A percentile compares a stretch with the other conserved stretches of the same genome.
Evolutionary conservation across 73 alveolate species (phyloP).

Genomic region (Durusdinium trenchii): DNA sequence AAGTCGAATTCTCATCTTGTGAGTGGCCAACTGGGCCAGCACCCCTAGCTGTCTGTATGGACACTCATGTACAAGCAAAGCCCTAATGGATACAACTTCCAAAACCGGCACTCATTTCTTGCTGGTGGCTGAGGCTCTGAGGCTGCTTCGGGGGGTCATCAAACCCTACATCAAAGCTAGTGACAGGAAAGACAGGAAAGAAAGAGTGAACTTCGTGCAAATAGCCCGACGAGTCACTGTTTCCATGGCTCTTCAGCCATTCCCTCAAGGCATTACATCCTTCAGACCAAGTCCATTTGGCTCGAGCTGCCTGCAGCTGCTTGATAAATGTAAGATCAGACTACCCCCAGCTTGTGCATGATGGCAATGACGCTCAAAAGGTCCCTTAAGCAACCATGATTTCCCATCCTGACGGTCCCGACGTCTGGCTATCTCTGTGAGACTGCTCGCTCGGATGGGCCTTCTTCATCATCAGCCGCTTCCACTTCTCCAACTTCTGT

Average conservation of each 20-base stretch:
- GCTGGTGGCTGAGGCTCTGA: not conserved
- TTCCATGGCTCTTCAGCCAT: constrained; percentile 21
- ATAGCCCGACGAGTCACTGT: not conserved
- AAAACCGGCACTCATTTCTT: too few species aligned
- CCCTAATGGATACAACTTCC: not conserved
- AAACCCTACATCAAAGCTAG: not conserved
- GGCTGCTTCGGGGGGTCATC: not conserved
- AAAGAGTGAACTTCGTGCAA: not conserved
- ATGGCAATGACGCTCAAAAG: too few species aligned
- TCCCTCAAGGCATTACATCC: constrained; percentile 42
- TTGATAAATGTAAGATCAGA: not conserved
- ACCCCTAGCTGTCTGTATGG: too few species aligned
- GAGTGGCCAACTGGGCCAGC: too few species aligned
- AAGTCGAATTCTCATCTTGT: too few species aligned
- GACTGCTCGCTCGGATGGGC: too few species aligned
- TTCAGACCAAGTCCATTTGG: constrained; percentile 16
- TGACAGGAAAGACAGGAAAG: not conserved
- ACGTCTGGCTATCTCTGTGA: too few species aligned
- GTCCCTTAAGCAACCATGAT: too few species aligned
- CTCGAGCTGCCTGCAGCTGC: not conserved
- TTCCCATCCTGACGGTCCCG: too few species aligned
- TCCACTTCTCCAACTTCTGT: constrained; percentile 14
- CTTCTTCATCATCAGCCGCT: constrained; percentile 42
- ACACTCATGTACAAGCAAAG: too few species aligned
- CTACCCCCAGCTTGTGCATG: too few species aligned